Percentiles rank a stretch among this genome's conserved stretches.
Conservation (phyloP, 2,329 filamentous ascomycete species). For the Xylaria sp. region DNA sequence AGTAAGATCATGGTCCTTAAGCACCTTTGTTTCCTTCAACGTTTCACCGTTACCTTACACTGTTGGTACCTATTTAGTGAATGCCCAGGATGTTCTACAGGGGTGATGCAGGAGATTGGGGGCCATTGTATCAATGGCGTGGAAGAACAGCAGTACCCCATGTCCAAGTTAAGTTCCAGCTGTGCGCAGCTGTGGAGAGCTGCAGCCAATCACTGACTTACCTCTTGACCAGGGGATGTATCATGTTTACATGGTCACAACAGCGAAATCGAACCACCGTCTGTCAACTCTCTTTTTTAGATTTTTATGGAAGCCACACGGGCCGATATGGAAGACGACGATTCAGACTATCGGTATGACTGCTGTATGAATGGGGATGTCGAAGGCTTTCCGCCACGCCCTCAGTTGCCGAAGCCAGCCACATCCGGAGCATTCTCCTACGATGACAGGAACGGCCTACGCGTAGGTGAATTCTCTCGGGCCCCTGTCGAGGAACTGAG, state of each 20-base stretch:
- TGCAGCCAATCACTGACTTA: too few species aligned
- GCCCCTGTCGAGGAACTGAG: constrained; percentile 15
- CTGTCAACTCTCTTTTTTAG: background rate
- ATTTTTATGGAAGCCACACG: background rate
- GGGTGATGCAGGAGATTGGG: too few species aligned
- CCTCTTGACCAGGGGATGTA: too few species aligned
- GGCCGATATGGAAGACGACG: constrained; percentile 4
- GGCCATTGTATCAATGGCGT: too few species aligned
- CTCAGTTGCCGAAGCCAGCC: constrained; percentile 7
- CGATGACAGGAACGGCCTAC: constrained; percentile 14
- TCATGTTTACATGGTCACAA: background rate
- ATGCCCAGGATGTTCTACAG: too few species aligned
- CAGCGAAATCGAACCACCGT: background rate
- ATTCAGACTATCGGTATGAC: constrained; percentile 6
- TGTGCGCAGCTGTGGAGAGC: too few species aligned
- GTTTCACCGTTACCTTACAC: too few species aligned
- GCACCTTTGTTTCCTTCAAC: too few species aligned
- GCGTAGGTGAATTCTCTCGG: constrained; percentile 7
- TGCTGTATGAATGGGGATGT: background rate
- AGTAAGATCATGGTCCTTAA: too few species aligned
- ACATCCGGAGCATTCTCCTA: constrained; percentile 30
- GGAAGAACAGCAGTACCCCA: too few species aligned
- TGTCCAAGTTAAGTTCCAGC: too few species aligned
- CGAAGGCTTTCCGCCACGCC: constrained; percentile 25
- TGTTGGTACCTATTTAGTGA: too few species aligned